Evolutionary conservation across 768 basidiomycete genomes (phyloP), one percentile per base, ranked within the genome.

Genomic region (Phallus indusiatus): DNA sequence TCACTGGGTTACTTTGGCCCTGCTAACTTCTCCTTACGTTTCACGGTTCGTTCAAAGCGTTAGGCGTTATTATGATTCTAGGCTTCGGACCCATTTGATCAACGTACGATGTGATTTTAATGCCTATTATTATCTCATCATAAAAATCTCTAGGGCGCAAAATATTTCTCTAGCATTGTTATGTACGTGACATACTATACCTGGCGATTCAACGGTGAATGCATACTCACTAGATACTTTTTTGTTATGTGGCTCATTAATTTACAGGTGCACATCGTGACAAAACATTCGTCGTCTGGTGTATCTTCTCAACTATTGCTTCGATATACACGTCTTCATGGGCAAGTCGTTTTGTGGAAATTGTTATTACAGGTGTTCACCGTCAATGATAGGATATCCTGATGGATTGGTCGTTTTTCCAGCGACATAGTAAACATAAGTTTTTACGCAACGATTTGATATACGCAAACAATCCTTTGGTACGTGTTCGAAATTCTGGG

Each of bases 351-450:
- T 1, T 22, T 12, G 18, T 28, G 55, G 47, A 47, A 21, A 14
- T 55, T 37, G 33, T 54, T 1, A 36, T 55, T 9, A n/a, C 50
- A 34, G 9, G 17, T 18, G 11, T 24, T 35, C 21, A 24, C 46
- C 35, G 49, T 58, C 28, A 28, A 34, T n/a, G 42, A 46, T 56
- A 90, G 92, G 93, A 96, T 65, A 69, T 92, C 34, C 67, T 86
- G 10, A 88, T 94, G 82, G 95, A 98, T 69, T 97, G 95, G 95
- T 90, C 88, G 1, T 68, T 98, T 48, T 73, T 92, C 47, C 77
- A 81, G 59, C 75, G 78, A 4, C 83, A 75, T 59, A 74, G 76
- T 8, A 74, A 65, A 61, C 75, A 87, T 62, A 79, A 73, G 18
- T 73, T 90, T 46, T 77, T 98, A 2, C 83, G 96, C 17, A 70